Evolutionary conservation across 352 stramenopile species (phyloP).

Genomic region (Pythium rishiriense): DNA sequence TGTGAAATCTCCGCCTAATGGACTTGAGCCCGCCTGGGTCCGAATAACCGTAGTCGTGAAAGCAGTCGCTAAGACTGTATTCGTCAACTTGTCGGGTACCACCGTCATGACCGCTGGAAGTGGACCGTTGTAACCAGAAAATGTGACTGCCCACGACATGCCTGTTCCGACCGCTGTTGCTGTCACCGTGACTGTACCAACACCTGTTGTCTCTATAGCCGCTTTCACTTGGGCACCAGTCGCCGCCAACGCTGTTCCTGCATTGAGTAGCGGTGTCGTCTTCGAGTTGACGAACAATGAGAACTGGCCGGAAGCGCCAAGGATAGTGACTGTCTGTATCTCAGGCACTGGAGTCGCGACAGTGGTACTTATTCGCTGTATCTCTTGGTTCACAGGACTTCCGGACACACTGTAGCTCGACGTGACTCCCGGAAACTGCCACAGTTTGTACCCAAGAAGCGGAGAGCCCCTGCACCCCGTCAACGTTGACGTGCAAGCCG

Average conservation of each 20-base stretch:
- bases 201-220: conserved; percentile 53
- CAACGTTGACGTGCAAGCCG: conserved; percentile 64
- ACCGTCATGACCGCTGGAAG: conserved; percentile 52
- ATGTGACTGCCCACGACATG: conserved; percentile 70
- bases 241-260: conserved; percentile 28
- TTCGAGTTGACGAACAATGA: conserved; percentile 68
- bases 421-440: conserved; percentile 87
- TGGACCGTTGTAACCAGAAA: conserved; percentile 46
- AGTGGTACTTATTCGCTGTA: conserved; percentile 89
- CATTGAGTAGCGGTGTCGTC: conserved; percentile 50
- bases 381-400: conserved; percentile 76
- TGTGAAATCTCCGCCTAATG: conserved; percentile 80
- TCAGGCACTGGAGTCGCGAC: conserved; percentile 59
- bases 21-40: conserved; percentile 42
- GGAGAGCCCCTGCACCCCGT: conserved; percentile 78
- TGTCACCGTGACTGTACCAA: conserved; percentile 55
- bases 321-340: conserved; percentile 73
- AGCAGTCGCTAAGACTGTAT: conserved; percentile 40
- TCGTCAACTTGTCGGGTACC: conserved; percentile 56
- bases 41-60: conserved; percentile 57
- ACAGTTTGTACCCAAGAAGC: conserved; percentile 92
- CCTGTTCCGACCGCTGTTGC: conserved; percentile 42
- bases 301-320: conserved; percentile 66
- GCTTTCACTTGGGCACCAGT: conserved; percentile 44
- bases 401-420: conserved; percentile 76